Conservation (phyloP, 2,329 filamentous ascomycete genomes). For the Zymoseptoria crescenta region DNA sequence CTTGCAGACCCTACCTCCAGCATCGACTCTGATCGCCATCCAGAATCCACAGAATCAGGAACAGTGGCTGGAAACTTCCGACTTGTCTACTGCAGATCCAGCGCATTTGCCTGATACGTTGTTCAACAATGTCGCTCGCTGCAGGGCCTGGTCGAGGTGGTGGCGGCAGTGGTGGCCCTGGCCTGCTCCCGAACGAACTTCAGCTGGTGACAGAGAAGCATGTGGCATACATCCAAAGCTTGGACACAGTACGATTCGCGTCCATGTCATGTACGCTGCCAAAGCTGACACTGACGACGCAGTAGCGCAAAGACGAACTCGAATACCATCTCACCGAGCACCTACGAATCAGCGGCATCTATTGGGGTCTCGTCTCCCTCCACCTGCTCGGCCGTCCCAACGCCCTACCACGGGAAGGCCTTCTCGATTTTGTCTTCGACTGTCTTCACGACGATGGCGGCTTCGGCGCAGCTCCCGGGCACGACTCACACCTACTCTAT, state of each 20-base stretch:
- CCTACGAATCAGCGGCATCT: constrained; percentile 86
- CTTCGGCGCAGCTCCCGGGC: constrained; percentile 86
- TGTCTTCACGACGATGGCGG: constrained; percentile 84
- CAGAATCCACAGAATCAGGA: neutral
- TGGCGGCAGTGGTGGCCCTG: constrained; percentile 22
- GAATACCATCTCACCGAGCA: constrained; percentile 99
- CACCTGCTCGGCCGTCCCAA: constrained; percentile 76
- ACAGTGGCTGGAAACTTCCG: neutral
- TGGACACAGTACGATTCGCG: constrained; percentile 65
- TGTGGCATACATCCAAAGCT: constrained; percentile 84
- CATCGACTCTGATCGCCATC: neutral
- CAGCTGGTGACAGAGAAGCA: constrained; percentile 57
- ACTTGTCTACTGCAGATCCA: neutral
- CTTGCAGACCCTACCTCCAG: neutral
- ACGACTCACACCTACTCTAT: constrained; percentile 93
- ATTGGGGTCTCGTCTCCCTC: constrained; percentile 88
- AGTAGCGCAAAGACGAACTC: constrained; percentile 78
- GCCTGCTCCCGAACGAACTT: constrained; percentile 39
- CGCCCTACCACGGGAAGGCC: constrained; percentile 68
- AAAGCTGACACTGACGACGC: constrained; percentile 33
- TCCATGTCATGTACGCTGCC: constrained; percentile 4
- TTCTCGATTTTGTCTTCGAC: constrained; percentile 90
- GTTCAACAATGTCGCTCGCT: constrained; percentile 48
- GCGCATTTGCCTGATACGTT: neutral
- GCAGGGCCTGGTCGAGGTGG: constrained; percentile 52